Evolutionary conservation across 2,329 filamentous ascomycete species (phyloP).

Genomic region (Colletotrichum coccodes): DNA sequence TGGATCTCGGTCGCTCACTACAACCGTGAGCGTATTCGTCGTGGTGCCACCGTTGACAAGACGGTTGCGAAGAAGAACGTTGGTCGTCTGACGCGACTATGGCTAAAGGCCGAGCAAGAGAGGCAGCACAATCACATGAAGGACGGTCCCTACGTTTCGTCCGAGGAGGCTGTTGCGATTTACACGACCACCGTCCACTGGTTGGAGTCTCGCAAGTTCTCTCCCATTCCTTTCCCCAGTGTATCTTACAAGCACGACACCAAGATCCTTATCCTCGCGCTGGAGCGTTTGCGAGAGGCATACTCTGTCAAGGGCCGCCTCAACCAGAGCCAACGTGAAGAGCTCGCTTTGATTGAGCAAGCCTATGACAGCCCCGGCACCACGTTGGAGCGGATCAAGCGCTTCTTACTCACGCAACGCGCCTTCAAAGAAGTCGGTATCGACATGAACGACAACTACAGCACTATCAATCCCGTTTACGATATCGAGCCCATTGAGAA

Average conservation of each 20-base stretch:
- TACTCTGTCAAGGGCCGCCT: constrained; percentile 97
- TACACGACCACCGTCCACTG: constrained; percentile 99
- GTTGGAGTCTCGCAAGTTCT: constrained; percentile 98
- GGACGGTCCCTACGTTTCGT: constrained; percentile 97
- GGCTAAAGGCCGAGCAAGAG: constrained; percentile 98
- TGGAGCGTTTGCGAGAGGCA: constrained; percentile 92
- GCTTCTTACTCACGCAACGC: constrained; percentile 93
- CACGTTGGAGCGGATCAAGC: constrained; percentile 94
- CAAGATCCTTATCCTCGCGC: constrained; percentile 94
- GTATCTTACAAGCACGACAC: constrained; percentile 99
- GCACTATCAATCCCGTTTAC: constrained; percentile 98
- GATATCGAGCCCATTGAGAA: constrained; percentile 99
- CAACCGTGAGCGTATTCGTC: constrained; percentile 95
- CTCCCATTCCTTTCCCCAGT: constrained; percentile 97
- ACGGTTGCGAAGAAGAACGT: constrained; percentile 99
- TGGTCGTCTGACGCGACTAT: constrained; percentile 90
- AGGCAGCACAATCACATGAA: constrained; percentile 99
- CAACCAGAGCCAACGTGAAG: constrained; percentile 97
- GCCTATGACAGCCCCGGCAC: constrained; percentile 98
- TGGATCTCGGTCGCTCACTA: constrained; percentile 99
- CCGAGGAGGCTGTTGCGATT: constrained; percentile 97
- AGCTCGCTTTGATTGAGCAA: constrained; percentile 95
- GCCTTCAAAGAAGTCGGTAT: constrained; percentile 99
- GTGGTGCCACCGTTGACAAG: constrained; percentile 98
- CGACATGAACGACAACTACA: constrained; percentile 99